Evolutionary conservation across 345 rosid species (phyloP).

Genomic region (Eucalyptus urophylla): DNA sequence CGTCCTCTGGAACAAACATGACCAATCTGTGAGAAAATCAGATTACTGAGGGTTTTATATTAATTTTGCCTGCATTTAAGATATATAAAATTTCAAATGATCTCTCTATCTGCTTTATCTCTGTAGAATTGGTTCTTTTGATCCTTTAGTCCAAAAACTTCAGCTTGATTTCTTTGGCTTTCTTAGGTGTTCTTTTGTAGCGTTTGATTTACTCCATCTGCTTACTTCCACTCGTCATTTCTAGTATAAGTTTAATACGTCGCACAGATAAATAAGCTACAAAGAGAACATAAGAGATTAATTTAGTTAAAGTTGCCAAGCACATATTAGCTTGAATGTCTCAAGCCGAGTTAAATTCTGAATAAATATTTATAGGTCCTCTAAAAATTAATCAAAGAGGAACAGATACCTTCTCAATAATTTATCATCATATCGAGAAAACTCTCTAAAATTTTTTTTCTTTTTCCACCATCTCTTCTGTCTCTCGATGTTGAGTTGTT

Average conservation of each 20-base stretch:
- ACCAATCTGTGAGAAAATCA: not conserved
- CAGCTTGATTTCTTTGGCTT: not conserved
- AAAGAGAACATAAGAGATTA: not conserved
- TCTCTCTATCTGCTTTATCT: not conserved
- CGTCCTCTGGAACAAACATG: not conserved
- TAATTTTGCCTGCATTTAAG: not conserved
- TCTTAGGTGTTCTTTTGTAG: not conserved
- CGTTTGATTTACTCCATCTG: not conserved
- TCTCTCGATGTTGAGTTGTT: not conserved
- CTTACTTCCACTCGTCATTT: not conserved
- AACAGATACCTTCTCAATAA: not conserved
- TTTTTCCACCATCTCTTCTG: not conserved
- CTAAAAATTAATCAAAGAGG: not conserved
- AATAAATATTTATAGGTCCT: not conserved
- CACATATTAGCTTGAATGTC: not conserved
- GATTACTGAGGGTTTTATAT: not conserved
- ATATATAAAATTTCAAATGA: not conserved
- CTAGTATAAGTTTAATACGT: not conserved
- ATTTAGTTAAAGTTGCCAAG: not conserved
- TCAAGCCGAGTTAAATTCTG: not conserved
- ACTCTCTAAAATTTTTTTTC: not conserved
- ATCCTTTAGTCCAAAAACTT: not conserved
- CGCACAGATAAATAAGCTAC: not conserved
- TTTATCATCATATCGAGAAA: not conserved
- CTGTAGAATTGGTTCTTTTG: not conserved